Percentiles rank a stretch among this genome's conserved stretches.
Conservation (phyloP, 192 early-diverging fungal genomes). For the Coemansia sp. region DNA sequence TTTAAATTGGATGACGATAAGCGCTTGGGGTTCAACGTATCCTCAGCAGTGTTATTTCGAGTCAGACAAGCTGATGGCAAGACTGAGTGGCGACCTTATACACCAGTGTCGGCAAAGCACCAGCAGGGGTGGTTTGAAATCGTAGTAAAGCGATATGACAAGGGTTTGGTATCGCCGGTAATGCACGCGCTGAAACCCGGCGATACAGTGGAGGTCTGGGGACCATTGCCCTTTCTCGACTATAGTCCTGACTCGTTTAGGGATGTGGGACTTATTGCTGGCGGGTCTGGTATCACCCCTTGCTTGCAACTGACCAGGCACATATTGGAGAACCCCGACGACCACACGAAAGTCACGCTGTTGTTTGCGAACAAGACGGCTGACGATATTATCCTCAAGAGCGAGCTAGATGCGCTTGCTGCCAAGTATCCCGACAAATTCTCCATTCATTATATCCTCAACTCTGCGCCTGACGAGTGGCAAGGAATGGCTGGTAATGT, state of each 20-base stretch:
- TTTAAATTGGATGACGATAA: constrained; percentile 71
- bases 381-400: constrained; percentile 73
- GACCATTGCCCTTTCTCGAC: constrained; percentile 72
- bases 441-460: constrained; percentile 66
- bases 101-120: constrained; percentile 64
- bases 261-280: constrained; percentile 80
- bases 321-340: constrained; percentile 64
- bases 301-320: constrained; percentile 76
- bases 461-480: constrained; percentile 69
- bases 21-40: constrained; percentile 68
- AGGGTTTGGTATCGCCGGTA: constrained; percentile 65
- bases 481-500: constrained; percentile 73
- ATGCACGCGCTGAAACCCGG: constrained; percentile 70
- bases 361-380: constrained; percentile 78
- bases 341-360: constrained; percentile 72
- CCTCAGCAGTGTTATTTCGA: constrained; percentile 80
- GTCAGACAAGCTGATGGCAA: constrained; percentile 58
- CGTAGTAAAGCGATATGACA: constrained; percentile 77
- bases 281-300: constrained; percentile 86
- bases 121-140: constrained; percentile 74
- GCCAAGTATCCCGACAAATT: constrained; percentile 64
- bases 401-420: constrained; percentile 65
- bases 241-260: constrained; percentile 68
- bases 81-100: constrained; percentile 81
- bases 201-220: constrained; percentile 78